phyloP scores from a whole-genome alignment of 1,139 yeast genomes.

The Candida tropicalis region DNA sequence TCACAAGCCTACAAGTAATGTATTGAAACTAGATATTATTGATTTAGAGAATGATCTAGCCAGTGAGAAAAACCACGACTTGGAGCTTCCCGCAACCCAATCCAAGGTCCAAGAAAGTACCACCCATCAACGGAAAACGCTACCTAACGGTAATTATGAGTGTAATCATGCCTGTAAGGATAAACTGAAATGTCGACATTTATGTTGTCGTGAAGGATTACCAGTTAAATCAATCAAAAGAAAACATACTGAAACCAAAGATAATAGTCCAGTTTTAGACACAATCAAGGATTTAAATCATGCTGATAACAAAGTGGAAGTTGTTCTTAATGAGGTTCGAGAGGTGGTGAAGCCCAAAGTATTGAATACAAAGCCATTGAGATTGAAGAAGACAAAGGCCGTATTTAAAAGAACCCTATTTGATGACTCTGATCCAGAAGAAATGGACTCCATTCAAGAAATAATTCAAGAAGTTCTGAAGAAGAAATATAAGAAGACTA shows the following conservation, averaged over 20 bases:
- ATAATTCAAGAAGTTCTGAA: background rate
- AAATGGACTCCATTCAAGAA: background rate
- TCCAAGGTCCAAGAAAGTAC: background rate
- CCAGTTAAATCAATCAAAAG: constrained; percentile 11
- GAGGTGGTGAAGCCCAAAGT: background rate
- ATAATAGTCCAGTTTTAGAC: no score
- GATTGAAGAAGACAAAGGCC: background rate
- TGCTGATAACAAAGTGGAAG: no score
- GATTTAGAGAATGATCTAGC: constrained; percentile 5
- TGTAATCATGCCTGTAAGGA: constrained; percentile 45
- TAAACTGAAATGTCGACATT: constrained; percentile 39
- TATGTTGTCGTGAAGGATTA: constrained; percentile 48
- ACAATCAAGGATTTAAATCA: no score
- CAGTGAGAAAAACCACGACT: background rate
- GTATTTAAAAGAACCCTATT: constrained; percentile 4
- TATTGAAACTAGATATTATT: background rate
- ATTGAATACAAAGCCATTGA: background rate
- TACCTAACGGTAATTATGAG: constrained; percentile 29
- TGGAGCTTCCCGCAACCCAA: background rate
- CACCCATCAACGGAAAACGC: constrained; percentile 10
- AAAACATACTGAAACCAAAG: background rate
- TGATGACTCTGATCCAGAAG: constrained; percentile 7
- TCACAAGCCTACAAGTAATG: background rate
- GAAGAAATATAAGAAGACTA: background rate
- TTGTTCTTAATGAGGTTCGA: no score